These are phyloP conservation scores for Rhizoclosmatium sp. DNA, from an alignment of 192 early-diverging fungal species.

Conservation along the genomic window DNA sequence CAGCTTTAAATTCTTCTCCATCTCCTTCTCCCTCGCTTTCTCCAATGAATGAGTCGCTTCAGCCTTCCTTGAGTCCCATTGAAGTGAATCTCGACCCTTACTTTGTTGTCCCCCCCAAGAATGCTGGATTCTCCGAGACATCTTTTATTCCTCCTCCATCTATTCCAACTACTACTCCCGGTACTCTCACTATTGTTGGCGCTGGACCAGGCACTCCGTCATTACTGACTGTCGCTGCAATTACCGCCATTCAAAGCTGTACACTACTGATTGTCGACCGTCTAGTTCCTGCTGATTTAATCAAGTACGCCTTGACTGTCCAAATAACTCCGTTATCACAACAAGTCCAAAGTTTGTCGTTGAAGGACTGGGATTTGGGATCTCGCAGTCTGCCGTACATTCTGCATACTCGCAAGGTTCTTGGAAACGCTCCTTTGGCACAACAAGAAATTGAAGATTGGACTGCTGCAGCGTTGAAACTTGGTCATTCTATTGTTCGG, in stretches of 20 bases:
- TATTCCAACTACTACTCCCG: background rate
- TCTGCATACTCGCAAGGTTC: constrained; percentile 77
- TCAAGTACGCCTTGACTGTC: constrained; percentile 45
- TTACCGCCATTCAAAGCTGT: constrained; percentile 55
- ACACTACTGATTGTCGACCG: constrained; percentile 87
- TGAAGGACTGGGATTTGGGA: background rate
- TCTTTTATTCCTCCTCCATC: constrained; percentile 26
- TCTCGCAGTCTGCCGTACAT: constrained; percentile 39
- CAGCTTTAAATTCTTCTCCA: background rate
- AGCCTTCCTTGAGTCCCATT: background rate
- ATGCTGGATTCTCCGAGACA: constrained; percentile 22
- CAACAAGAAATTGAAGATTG: constrained; percentile 80
- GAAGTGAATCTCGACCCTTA: constrained; percentile 5
- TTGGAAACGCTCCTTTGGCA: constrained; percentile 67
- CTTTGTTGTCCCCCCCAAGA: constrained; percentile 17
- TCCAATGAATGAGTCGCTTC: constrained; percentile 12
- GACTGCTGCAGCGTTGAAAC: constrained; percentile 71
- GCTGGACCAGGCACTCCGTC: constrained; percentile 87
- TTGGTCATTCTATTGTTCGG: constrained; percentile 76
- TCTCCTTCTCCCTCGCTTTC: background rate
- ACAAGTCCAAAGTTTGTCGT: background rate
- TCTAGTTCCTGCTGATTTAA: constrained; percentile 74
- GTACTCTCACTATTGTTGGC: constrained; percentile 66
- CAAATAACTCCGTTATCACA: constrained; percentile 42
- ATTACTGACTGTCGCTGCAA: constrained; percentile 78